Evolutionary conservation across 306 rosid species (phyloP), one percentile per base, ranked within the genome.

Genomic region (Citrullus amarus): DNA sequence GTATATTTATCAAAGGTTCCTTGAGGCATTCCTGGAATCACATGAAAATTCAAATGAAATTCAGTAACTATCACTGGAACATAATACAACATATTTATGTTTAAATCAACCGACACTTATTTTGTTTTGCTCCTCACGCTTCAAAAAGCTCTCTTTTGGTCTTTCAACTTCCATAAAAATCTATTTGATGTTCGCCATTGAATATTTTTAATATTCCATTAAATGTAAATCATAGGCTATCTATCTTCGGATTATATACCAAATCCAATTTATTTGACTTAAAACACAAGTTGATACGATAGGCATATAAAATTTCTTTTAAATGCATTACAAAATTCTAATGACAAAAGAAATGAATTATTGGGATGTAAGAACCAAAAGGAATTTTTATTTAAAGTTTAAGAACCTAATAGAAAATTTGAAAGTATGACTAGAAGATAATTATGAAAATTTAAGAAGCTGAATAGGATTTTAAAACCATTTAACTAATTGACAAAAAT

Each of bases 11-110:
- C 70, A 80, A 65, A 79, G 79, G 77, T 81, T 50, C 82, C 83
- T 78, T 82, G 81, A 80, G 78, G 80, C 53, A 32, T 77, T 57
- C 85, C 97, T 89, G 86, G 86, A 18, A 70, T 83, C 67, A 76
- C 41, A 78, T 70, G 65, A 65, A 25, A 79, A 72, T 30, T 61
- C 43, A 32, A 12, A 48, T 6, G 43, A 50, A 72, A 50, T 30
- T 50, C 77, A 72, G 41, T 25, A 50, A 70, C 41, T 70, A 44
- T 70, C 76, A 13, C 39, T 25, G 32, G 15, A 68, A 68, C 32
- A 68, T 43, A n/a, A 11, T 39, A 43, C 53, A 41, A 69, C 38
- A 44, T 69, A 22, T 69, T 69, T 20, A 16, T 6, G 41, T 63
- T 63, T 63, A 63, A 65, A 65, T 65, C 48, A 48, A 3, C 5